Evolutionary conservation across 1,284 basidiomycete genomes (phyloP).

Genomic region (Ustilago cynodontis): DNA sequence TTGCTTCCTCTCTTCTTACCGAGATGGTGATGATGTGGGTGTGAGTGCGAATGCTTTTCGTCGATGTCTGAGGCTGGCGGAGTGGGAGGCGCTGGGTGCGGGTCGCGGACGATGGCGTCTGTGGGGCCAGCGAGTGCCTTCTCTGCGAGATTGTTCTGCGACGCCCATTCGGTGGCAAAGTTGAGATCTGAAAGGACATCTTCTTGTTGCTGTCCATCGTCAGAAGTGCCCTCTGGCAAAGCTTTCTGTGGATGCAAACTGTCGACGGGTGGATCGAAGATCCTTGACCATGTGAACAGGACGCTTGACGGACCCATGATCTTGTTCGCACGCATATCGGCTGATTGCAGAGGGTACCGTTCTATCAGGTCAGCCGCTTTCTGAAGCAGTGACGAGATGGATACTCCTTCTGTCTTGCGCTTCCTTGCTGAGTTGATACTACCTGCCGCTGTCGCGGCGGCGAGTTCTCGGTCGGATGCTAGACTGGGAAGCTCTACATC

Average conservation of each 20-base stretch:
- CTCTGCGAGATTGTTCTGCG: slow-evolving; percentile 3
- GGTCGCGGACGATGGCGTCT: slow-evolving; percentile 31
- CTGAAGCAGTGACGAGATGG: slow-evolving; percentile 31
- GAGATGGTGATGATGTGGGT: not conserved
- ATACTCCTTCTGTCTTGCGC: not conserved
- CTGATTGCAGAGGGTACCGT: slow-evolving; percentile 17
- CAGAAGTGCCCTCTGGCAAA: not conserved
- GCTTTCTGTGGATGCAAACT: not conserved
- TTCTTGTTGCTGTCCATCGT: not conserved
- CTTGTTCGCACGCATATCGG: slow-evolving; percentile 17
- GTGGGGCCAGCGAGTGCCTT: slow-evolving; percentile 20
- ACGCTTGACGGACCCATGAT: slow-evolving; percentile 55
- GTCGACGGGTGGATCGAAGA: slow-evolving; percentile 3
- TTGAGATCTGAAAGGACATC: not conserved
- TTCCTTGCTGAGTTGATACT: not conserved
- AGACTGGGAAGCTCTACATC: slow-evolving; percentile 48
- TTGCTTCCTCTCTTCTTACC: not conserved
- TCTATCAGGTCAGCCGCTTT: slow-evolving; percentile 26
- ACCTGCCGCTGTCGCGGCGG: slow-evolving; percentile 2
- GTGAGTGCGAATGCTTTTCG: slow-evolving; percentile 5
- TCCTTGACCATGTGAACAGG: slow-evolving; percentile 50
- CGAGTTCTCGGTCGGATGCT: slow-evolving; percentile 28
- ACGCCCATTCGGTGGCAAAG: slow-evolving; percentile 9
- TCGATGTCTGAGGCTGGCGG: not conserved
- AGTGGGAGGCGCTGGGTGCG: slow-evolving; percentile 23